Percentiles rank a stretch among this genome's conserved stretches.
Evolutionary conservation across 148 eudicot genomes (phyloP).

Genomic region (Drosera capensis): DNA sequence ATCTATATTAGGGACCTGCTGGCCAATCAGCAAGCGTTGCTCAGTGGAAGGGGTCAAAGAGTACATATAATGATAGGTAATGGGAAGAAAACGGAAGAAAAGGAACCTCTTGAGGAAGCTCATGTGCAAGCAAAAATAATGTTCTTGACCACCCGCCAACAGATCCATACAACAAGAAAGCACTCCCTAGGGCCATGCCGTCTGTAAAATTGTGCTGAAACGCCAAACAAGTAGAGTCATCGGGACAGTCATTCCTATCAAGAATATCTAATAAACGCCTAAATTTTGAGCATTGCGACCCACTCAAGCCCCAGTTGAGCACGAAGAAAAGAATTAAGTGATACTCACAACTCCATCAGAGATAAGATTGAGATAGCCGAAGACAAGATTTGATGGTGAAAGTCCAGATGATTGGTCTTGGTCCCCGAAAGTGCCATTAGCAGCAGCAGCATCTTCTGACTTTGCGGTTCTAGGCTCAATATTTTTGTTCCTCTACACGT

Average conservation of each 20-base stretch:
- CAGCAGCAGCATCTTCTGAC: constrained; percentile 21
- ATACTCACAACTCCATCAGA: constrained; percentile 86
- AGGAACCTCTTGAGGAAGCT: constrained; percentile 92
- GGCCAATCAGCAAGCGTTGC: too few species aligned
- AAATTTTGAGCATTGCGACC: too few species aligned
- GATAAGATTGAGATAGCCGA: constrained; percentile 92
- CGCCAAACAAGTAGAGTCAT: too few species aligned
- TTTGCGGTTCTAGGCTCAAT: constrained; percentile 18
- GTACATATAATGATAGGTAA: too few species aligned
- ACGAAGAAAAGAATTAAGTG: neutral
- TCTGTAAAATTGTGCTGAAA: constrained; percentile 95
- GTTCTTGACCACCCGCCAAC: constrained; percentile 99
- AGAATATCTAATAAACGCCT: too few species aligned
- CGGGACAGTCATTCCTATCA: too few species aligned
- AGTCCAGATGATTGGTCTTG: constrained; percentile 21
- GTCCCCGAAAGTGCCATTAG: constrained; percentile 15
- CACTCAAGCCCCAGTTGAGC: too few species aligned
- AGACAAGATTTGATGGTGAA: constrained; percentile 68
- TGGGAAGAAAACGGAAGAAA: too few species aligned
- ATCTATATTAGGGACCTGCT: too few species aligned
- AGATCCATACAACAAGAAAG: constrained; percentile 90
- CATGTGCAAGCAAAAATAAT: constrained; percentile 86
- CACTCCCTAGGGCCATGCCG: constrained; percentile 94
- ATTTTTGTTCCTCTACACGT: constrained; percentile 43
- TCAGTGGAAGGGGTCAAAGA: too few species aligned